phyloP scores from a whole-genome alignment of 139 green algal genomes.

The Coelastrella sp. region DNA sequence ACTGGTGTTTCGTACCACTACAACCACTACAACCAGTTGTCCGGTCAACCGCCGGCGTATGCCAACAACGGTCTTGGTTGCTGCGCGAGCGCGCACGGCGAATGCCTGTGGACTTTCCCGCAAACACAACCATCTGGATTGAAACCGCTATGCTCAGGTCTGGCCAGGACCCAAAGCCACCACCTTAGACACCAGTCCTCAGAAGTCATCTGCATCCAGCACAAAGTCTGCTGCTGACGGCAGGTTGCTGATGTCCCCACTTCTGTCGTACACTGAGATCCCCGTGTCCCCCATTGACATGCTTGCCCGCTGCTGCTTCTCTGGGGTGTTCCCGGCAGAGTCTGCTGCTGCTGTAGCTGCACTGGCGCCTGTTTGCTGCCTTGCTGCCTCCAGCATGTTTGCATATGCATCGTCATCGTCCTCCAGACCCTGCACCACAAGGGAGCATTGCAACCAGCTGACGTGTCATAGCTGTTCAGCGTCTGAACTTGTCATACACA shows the following conservation, averaged over 20 bases:
- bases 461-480: neutral
- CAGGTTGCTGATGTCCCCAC: neutral
- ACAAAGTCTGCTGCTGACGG: neutral
- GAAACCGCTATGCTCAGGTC: neutral
- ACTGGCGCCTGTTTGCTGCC: neutral
- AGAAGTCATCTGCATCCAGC: slow-evolving; percentile 35
- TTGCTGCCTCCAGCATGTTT: neutral
- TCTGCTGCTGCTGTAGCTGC: neutral
- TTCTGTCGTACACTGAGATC: neutral
- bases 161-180: too few species aligned
- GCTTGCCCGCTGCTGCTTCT: slow-evolving; percentile 4
- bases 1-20: too few species aligned
- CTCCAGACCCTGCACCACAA: neutral
- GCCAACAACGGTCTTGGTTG: too few species aligned
- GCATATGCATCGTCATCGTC: neutral
- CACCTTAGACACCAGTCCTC: neutral
- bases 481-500: too few species aligned
- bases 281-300: slow-evolving; percentile 3
- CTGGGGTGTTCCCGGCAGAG: neutral
- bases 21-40: too few species aligned
- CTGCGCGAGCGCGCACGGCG: too few species aligned
- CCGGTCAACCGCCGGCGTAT: too few species aligned
- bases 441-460: neutral
- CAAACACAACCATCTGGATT: neutral
- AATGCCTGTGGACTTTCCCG: too few species aligned